Evolutionary conservation across 2,329 filamentous ascomycete genomes (phyloP), one percentile per base, ranked within the genome.

Genomic region (Aspergillus latus): DNA sequence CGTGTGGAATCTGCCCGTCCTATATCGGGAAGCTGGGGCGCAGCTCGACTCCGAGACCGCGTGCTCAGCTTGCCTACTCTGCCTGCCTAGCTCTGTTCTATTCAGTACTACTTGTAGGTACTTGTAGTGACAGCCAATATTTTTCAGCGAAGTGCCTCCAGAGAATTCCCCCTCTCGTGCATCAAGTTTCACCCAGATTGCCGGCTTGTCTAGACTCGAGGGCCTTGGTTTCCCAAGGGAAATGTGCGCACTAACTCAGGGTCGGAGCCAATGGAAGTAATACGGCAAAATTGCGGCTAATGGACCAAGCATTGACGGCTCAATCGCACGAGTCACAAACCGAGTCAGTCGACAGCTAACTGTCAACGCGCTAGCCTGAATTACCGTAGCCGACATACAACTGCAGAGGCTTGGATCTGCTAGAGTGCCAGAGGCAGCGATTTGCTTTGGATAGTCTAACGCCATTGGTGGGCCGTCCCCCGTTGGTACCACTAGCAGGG

Each of bases 391-490:
- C 29, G 13, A 37, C 39, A 50, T 30, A 36, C 9, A 29, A 13
- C 7, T 26, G 26, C 11, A 4, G 3, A 10, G 21, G 26, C 16
- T 42, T 42, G 39, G 42, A 45, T 13, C 42, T 40, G 21, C 6
- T n/a, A 8, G 21, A 21, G 21, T 13, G 11, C 30, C 10, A 34
- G 10, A 34, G 30, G 30, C 37, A 39, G 37, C n/a, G 37, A 21
- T 16, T 42, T 42, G 39, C 39, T 42, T 42, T 16, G 26, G 3
- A n/a, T 10, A 16, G 46, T 34, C 9, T 36, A 48, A 15, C 16
- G 51, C 51, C 30, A 53, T 53, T 53, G 51, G 51, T 43, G 51
- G 51, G 28, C 34, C 40, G 15, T 26, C 42, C 34, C 43, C 26
- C 40, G 10, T 30, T 15, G 40, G n/a, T 29, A 29, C n/a, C 39